These are phyloP conservation scores for Mortierella sp. DNA, from an alignment of 371 early-diverging fungal species.

Conservation along the genomic window DNA sequence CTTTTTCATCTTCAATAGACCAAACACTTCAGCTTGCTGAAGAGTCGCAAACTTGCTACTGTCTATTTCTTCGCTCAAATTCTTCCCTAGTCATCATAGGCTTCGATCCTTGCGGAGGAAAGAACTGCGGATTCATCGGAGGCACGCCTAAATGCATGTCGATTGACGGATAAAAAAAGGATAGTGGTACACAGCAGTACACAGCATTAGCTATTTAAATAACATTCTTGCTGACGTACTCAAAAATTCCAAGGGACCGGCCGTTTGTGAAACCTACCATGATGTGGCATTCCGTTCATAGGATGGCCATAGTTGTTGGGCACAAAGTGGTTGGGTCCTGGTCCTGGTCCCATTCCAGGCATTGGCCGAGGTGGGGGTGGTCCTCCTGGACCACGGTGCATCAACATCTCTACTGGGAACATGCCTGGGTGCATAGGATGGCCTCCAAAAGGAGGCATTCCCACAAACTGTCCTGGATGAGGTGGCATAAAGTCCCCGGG, in stretches of 20 bases:
- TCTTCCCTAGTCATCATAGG: slow-evolving; percentile 52
- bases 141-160: slow-evolving; percentile 20
- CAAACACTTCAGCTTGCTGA: too few relatives aligned
- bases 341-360: slow-evolving; percentile 49
- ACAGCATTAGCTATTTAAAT: neutral
- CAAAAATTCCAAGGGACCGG: neutral
- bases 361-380: slow-evolving; percentile 39
- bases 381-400: slow-evolving; percentile 46
- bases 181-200: neutral
- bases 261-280: slow-evolving; percentile 20
- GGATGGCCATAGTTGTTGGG: slow-evolving; percentile 52
- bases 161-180: neutral
- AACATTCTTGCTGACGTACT: neutral
- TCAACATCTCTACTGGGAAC: slow-evolving; percentile 53
- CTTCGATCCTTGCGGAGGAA: slow-evolving; percentile 48
- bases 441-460: slow-evolving; percentile 53
- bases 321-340: slow-evolving; percentile 49
- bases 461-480: slow-evolving; percentile 44
- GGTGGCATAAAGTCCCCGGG: slow-evolving; percentile 47
- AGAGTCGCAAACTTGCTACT: slow-evolving; percentile 28
- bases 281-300: slow-evolving; percentile 41
- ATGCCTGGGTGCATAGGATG: slow-evolving; percentile 55
- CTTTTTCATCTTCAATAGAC: neutral
- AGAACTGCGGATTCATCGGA: slow-evolving; percentile 32
- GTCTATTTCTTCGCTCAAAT: slow-evolving; percentile 52